Base-by-base conservation (phyloP, 2,329 filamentous ascomycete genomes). In the Colletotrichum horii region DNA sequence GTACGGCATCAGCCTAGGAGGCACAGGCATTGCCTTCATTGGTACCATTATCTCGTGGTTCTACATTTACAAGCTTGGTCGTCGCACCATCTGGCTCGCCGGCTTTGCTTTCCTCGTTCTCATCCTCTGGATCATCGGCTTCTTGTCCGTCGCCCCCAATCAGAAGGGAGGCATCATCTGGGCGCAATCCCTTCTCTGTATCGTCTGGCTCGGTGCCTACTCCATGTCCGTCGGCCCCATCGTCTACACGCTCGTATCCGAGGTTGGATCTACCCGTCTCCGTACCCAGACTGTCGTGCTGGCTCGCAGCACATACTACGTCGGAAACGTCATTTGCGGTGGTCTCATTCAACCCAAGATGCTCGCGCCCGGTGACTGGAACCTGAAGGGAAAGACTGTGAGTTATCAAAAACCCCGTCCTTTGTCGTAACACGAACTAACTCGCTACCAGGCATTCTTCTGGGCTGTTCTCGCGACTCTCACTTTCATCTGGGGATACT, bases 221-320 rank as follows among this genome's bases (percentile, higher is more conserved):
- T 85, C 83, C 9, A 85, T 87, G 82, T 82, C 83, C 32, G 84
- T 87, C 55, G 86, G 86, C 0, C 86, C 86, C 7, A 85, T 88
- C 26, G 81, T 87, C 75, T 88, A 87, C 81, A 87, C 85, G 24
- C 85, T 88, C 34, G 83, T 86, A 77, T 48, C 87, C 2, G 87
- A 89, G 12, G 76, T 88, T 4, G 83, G 84, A 1, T 87, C 86
- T 0, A 88, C 86, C 6, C 87, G 87, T 52, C 83, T 89, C 24
- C 83, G 87, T 61, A 87, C 85, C 64, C 87, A 88, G 80, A 86
- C 87, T 0, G 84, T 88, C 22, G 87, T 87, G 15, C 79, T 89
- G 22, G 87, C 85, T 1, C 83, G 87, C 64, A 86, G 80, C 22
- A 81, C 80, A 3, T 87, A 87, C 75, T 86, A 87, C 69, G 73